Evolutionary conservation across 306 rosid genomes (phyloP).

Genomic region (Dryas alaskensis): DNA sequence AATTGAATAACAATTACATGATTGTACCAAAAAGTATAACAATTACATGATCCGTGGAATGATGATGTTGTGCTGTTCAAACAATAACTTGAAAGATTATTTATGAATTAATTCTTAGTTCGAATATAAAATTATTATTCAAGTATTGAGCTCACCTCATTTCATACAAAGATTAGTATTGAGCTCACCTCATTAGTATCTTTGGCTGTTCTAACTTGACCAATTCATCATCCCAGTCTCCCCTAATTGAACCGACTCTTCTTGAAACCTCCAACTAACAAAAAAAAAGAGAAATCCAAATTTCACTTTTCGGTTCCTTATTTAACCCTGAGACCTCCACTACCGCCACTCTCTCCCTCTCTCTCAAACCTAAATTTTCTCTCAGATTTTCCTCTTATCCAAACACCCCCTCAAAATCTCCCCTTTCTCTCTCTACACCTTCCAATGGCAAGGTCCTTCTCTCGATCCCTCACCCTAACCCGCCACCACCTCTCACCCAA

Average conservation of each 20-base stretch:
- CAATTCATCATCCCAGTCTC: neutral
- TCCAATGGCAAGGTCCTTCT: conserved; percentile 44
- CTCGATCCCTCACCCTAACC: conserved; percentile 37
- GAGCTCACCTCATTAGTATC: no score
- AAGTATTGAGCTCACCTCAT: no score
- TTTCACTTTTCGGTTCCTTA: neutral
- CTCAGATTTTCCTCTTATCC: conserved; percentile 1
- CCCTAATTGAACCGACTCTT: no score
- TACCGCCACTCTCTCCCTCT: neutral
- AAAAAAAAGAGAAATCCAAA: neutral
- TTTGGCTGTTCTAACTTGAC: neutral
- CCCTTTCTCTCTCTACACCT: neutral
- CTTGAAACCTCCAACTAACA: neutral
- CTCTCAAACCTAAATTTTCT: neutral
- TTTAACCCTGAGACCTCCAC: neutral
- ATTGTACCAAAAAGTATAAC: no score
- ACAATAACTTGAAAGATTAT: no score
- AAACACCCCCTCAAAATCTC: neutral
- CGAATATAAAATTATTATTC: no score
- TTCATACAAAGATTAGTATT: no score
- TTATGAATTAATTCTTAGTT: no score
- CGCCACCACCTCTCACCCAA: conserved; percentile 25
- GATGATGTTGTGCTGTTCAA: no score
- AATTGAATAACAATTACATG: no score
- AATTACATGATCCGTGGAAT: no score